Base-by-base conservation (phyloP, 2,329 filamentous ascomycete species). In the Byssochlamys sp. region DNA sequence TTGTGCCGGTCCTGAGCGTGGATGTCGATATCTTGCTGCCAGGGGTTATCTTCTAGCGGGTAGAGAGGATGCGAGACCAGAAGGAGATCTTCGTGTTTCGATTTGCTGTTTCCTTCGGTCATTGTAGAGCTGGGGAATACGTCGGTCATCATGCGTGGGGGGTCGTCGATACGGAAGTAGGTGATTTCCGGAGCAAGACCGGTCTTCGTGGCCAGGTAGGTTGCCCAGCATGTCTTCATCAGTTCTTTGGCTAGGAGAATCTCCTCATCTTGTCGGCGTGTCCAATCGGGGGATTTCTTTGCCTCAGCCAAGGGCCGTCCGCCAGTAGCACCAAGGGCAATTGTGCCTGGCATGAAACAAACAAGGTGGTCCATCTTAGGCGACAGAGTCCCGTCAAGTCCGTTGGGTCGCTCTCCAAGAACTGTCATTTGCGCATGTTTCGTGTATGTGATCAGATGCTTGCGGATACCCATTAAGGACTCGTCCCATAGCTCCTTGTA, bases 301-400 rank as follows among this genome's bases (percentile, higher is more conserved):
- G 92, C 92, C 68, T 91, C 84, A 0, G 82, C 80, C 59, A 96
- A 84, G 0, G 87, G 83, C 33, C 88, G 73, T 1, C 94, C 94
- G 35, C 85, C 88, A 0, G 94, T 99, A 0, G 85, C 90, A 0
- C 84, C 91, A 1, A 99, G 81, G 0, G 92, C 92, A 66, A 99
- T 96, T 2, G 92, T 96, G 7, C 94, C 94, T 0, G 92, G 91
- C 83, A 96, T 87, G 79, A 99, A 99, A 76, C 94, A 99, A 39
- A 96, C 92, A 4, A 97, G 80, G 69, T 99, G 94, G 69, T 99
- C 94, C 91, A 99, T 97, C 75, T 99, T 99, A 26, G 91, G 87
- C 12, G 83, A 85, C 25, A 97, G 72, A 0, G 77, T 66, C 4
- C 80, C 79, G 27, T 80, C 69, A 7, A 99, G 75, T 2, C 94